Evolutionary conservation across 306 rosid genomes (phyloP).

Genomic region (Malus asiatica): DNA sequence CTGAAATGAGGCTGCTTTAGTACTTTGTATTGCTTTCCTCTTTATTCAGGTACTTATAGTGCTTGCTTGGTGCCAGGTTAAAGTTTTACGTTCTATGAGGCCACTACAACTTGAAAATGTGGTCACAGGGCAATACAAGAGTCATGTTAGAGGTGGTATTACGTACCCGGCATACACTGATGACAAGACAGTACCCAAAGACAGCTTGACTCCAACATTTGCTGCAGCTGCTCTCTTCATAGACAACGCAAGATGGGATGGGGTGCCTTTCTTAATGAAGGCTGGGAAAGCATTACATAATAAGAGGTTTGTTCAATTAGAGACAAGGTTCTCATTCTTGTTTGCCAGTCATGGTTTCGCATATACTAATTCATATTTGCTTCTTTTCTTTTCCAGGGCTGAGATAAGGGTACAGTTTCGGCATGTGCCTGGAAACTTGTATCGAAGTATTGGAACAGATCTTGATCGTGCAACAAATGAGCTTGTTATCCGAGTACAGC

Average conservation of each 20-base stretch:
- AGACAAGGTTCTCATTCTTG: background rate
- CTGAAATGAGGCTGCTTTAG: background rate
- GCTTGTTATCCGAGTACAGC: constrained; percentile 89
- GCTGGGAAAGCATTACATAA: constrained; percentile 88
- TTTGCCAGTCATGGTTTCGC: background rate
- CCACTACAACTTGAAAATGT: constrained; percentile 57
- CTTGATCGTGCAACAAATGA: constrained; percentile 74
- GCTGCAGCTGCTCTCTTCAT: constrained; percentile 93
- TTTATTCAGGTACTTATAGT: background rate
- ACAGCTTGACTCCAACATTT: constrained; percentile 84
- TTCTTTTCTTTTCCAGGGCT: constrained; percentile 37
- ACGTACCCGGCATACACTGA: constrained; percentile 68
- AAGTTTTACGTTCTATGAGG: constrained; percentile 88
- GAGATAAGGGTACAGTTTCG: constrained; percentile 94
- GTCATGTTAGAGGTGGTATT: constrained; percentile 71
- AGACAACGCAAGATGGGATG: constrained; percentile 93
- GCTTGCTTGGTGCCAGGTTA: constrained; percentile 50
- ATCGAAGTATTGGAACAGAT: constrained; percentile 67
- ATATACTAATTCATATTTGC: background rate
- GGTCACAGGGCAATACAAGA: constrained; percentile 73
- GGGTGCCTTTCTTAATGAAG: constrained; percentile 89
- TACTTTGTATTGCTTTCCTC: background rate
- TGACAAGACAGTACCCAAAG: constrained; percentile 77
- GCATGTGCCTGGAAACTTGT: constrained; percentile 84
- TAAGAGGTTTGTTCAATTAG: constrained; percentile 40